phyloP scores from a whole-genome alignment of 495 filamentous ascomycete species.

The Astrothelium subdiscretum region DNA sequence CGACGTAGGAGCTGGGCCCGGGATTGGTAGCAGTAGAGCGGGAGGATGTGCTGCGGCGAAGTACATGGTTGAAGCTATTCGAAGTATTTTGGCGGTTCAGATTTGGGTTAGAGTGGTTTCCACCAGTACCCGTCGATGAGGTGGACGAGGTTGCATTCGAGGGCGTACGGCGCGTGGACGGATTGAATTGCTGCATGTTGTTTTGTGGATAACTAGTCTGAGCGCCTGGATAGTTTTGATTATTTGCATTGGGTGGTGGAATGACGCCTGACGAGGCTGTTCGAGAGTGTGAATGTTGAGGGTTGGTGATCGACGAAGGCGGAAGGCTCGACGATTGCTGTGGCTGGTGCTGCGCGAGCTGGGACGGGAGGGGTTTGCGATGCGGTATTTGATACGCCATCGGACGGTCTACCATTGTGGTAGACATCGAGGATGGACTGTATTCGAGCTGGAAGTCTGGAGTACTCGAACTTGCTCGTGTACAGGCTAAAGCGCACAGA shows the following conservation, averaged over 20 bases:
- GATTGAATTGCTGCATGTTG: background rate
- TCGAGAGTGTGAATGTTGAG: conserved; percentile 1
- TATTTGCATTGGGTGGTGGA: background rate
- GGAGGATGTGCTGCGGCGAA: conserved; percentile 61
- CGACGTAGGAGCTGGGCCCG: conserved; percentile 70
- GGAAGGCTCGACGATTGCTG: background rate
- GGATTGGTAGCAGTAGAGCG: conserved; percentile 54
- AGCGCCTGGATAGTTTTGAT: background rate
- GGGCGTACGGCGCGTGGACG: conserved; percentile 24
- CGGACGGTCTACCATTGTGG: conserved; percentile 1
- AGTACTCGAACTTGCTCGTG: background rate
- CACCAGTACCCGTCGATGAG: conserved; percentile 24
- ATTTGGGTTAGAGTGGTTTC: conserved; percentile 4
- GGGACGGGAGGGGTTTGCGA: conserved; percentile 5
- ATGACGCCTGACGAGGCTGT: background rate
- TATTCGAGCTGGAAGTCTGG: background rate
- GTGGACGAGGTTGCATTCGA: conserved; percentile 35
- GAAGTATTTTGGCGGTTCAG: conserved; percentile 31
- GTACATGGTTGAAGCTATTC: conserved; percentile 27
- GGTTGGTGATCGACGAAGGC: background rate
- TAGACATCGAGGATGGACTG: background rate
- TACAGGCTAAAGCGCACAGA: background rate
- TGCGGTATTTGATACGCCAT: conserved; percentile 2
- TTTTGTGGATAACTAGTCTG: background rate
- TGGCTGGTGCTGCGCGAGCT: background rate